These are phyloP conservation scores for Dipteronia sinensis DNA, from an alignment of 345 rosid genomes.

Conservation along the genomic window DNA sequence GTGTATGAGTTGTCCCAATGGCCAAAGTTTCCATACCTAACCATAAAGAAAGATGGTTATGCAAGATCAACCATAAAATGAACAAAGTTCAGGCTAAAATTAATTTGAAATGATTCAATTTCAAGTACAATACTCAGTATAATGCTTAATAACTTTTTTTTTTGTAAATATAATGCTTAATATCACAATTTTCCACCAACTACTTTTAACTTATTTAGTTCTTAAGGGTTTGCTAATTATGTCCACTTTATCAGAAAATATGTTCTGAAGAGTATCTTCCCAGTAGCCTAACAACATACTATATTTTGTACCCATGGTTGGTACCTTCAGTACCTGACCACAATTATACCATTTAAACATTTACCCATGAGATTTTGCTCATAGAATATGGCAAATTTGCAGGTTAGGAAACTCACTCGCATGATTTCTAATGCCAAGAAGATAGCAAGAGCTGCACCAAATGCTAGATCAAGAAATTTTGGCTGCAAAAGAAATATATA, in stretches of 20 bases:
- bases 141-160: neutral
- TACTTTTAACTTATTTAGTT: neutral
- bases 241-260: neutral
- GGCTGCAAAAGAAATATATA: slow-evolving; percentile 57
- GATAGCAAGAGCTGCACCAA: slow-evolving; percentile 89
- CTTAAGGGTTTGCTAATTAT: neutral
- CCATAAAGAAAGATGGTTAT: slow-evolving; percentile 21
- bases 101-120: slow-evolving; percentile 3
- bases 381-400: neutral
- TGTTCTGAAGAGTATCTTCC: neutral
- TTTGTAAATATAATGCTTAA: too few relatives aligned
- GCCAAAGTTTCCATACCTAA: slow-evolving; percentile 93
- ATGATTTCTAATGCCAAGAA: slow-evolving; percentile 82
- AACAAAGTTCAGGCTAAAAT: neutral
- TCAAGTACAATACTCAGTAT: slow-evolving; percentile 7
- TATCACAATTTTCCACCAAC: neutral
- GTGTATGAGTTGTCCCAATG: slow-evolving; percentile 73
- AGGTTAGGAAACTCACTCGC: slow-evolving; percentile 60
- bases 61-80: slow-evolving; percentile 12
- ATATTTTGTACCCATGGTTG: neutral
- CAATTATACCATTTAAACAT: neutral
- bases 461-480: slow-evolving; percentile 90
- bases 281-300: neutral
- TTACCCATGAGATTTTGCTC: neutral
- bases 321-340: neutral